Evolutionary conservation across 345 rosid species (phyloP), one percentile per base, ranked within the genome.

Genomic region (Odontarrhena argentea): DNA sequence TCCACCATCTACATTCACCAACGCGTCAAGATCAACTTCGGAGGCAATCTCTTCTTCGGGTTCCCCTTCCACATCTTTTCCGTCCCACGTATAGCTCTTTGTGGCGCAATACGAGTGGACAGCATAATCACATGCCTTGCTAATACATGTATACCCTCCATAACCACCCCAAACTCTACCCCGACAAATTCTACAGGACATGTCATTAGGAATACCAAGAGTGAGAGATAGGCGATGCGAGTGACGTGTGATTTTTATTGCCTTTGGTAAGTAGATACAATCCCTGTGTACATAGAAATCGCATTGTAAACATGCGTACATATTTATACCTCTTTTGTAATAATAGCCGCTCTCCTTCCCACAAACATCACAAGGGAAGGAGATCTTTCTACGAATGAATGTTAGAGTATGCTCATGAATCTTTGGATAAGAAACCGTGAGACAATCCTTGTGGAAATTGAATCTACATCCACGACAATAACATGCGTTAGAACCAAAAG

Each of bases 1-100:
- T 22, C 3, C 6, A 0, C 36, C 62, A 44, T 44, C 26, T 44
- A 55, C 24, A 7, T 34, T 26, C 36, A 34, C 34, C 13, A 53
- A 54, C 2, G 13, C 2, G 0, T 4, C 15, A 37, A 18, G 6
- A 14, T 43, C 51, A 55, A 1, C 7, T 44, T 44, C 22, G 6
- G 14, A 44, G 11, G 8, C 9, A 38, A 8, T 4, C 1, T 3
- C 8, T 42, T 67, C 40, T 28, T 56, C 32, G 7, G 47, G 8
- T 38, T 47, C 64, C 47, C 9, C 40, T 28, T 36, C 18, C n/a
- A 67, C 22, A 4, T 67, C 64, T 44, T 10, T 67, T 6, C 71
- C 71, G 36, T 56, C 71, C 71, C 64, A 67, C 1, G 10, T 7
- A 0, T 35, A 9, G 2, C 2, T 45, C 6, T 0, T 0, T 12